Conservation (phyloP, 352 stramenopile species). For the Pythium phragmitis region DNA sequence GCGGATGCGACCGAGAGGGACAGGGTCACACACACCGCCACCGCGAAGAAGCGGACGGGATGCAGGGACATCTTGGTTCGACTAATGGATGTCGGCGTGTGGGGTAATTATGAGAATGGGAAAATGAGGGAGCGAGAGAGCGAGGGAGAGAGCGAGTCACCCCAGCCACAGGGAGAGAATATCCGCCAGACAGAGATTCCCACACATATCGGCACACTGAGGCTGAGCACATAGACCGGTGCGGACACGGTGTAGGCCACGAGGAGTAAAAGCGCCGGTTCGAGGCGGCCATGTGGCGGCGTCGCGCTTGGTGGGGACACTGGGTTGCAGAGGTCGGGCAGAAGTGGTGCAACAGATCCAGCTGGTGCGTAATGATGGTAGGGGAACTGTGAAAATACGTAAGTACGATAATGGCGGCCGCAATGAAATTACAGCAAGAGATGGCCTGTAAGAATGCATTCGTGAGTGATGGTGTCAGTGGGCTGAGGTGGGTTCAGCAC, state of each 20-base stretch:
- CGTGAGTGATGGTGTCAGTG: neutral
- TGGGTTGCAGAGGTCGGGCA: slow-evolving; percentile 6
- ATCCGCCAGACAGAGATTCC: neutral
- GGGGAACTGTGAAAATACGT: slow-evolving; percentile 6
- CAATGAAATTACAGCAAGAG: neutral
- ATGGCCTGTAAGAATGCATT: slow-evolving; percentile 19
- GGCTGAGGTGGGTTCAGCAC: slow-evolving; percentile 18
- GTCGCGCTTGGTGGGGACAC: neutral
- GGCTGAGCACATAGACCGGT: too few species aligned
- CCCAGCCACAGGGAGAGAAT: neutral
- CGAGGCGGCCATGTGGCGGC: neutral
- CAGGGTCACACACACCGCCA: neutral
- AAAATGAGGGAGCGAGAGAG: slow-evolving; percentile 1
- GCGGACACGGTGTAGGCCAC: too few species aligned
- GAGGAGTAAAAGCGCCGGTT: slow-evolving; percentile 12
- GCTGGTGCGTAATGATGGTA: neutral
- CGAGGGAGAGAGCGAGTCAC: neutral
- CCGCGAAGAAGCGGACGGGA: neutral
- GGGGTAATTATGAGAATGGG: neutral
- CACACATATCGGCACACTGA: too few species aligned
- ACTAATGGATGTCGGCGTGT: too few species aligned
- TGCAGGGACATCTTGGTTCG: too few species aligned
- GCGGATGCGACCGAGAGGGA: neutral
- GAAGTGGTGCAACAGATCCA: slow-evolving; percentile 8
- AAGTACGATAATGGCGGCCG: slow-evolving; percentile 14